Evolutionary conservation across 2,329 filamentous ascomycete species (phyloP), one percentile per base, ranked within the genome.

Genomic region (Cryphonectria nitschkei): DNA sequence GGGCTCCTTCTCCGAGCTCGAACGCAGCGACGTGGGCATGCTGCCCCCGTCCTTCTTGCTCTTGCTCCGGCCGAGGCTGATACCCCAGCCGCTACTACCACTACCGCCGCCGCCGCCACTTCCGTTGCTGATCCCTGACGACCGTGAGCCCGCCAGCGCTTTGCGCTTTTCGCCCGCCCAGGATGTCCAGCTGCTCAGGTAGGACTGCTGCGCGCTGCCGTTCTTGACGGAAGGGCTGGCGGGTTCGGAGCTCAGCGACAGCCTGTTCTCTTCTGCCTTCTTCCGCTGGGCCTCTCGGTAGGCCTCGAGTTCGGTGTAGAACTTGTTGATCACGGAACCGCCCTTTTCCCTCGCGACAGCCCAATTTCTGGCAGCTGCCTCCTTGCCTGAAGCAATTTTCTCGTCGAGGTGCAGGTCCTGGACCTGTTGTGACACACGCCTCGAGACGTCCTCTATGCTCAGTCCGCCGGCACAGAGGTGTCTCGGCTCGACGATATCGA

Each of bases 351-450:
- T 91, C 0, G 96, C 95, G 0, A 92, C 93, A 4, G 93, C 92
- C n/a, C 98, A 80, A 76, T 97, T 95, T 72, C 95, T 91, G n/a
- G 93, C 94, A 2, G 98, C 85, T 0, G 91, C 92, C 79, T 98
- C 96, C 68, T 90, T 89, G 11, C 94, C 93, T 72, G 93, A 91
- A 0, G 93, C 91, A 71, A 98, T 90, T 11, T 93, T 89, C 79
- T 98, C 96, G 79, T 99, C 96, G 1, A 98, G 87, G 79, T 98
- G 95, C 65, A 98, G 87, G 73, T 98, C 95, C 75, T 95, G 92
- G 65, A 99, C 93, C 81, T 98, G 96, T 79, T 97, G 93, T 50
- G 94, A 90, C 46, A 99, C 87, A 34, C 96, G 88, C 66, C 96
- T 89, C 79, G 98, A 95, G 16, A 99, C 92, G 79, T 99, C 96